Conservation (phyloP, 73 alveolate species). For the Paramecium tetraurelia region DNA sequence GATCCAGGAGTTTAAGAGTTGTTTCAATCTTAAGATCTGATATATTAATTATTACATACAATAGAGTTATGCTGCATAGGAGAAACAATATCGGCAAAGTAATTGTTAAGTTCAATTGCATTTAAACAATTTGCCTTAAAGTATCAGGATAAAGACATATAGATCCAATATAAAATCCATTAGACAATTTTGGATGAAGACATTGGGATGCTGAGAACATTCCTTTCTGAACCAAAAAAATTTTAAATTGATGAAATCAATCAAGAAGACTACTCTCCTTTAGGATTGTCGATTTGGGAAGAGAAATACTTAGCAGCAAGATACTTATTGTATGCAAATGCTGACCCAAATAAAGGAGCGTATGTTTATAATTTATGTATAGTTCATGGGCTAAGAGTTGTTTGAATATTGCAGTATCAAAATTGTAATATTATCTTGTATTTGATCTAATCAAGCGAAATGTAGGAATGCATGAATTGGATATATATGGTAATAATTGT, state of each 20-base stretch:
- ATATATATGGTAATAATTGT: slow-evolving; percentile 24
- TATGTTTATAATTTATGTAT: neutral
- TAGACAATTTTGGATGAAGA: slow-evolving; percentile 37
- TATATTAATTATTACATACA: neutral
- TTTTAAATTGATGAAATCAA: neutral
- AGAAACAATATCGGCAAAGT: neutral
- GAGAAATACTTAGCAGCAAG: slow-evolving; percentile 47
- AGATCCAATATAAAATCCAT: neutral
- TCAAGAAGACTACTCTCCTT: slow-evolving; percentile 16
- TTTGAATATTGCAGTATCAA: slow-evolving; percentile 29
- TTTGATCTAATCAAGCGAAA: neutral
- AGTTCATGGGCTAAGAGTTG: slow-evolving; percentile 11
- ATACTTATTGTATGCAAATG: slow-evolving; percentile 41
- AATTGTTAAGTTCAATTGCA: neutral
- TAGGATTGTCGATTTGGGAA: slow-evolving; percentile 31
- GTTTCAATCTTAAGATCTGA: neutral
- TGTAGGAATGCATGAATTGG: neutral
- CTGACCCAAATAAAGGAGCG: slow-evolving; percentile 51
- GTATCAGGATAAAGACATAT: neutral
- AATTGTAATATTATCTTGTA: slow-evolving; percentile 29
- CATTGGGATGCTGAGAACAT: slow-evolving; percentile 20
- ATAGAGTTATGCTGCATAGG: neutral
- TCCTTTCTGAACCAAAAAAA: neutral
- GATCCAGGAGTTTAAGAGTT: neutral
- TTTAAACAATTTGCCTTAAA: slow-evolving; percentile 9